phyloP scores from a whole-genome alignment of 108 stramenopile genomes.

The Aurantiochytrium sp. region DNA sequence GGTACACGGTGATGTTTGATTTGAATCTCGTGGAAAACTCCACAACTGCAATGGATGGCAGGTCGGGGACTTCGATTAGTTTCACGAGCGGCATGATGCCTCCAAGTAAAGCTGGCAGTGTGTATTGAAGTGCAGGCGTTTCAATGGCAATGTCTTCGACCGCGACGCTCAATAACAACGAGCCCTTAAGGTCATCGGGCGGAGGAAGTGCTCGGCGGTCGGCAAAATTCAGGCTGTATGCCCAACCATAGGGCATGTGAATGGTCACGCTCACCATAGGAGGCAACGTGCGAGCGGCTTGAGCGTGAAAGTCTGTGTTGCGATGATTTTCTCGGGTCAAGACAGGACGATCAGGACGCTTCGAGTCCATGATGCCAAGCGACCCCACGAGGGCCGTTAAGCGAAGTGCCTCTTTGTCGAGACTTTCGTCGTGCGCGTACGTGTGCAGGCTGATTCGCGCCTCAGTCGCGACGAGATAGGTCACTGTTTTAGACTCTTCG shows the following conservation, averaged over 20 bases:
- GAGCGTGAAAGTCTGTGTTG: not conserved
- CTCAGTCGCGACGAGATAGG: not conserved
- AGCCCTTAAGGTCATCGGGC: not conserved
- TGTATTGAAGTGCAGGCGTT: slow-evolving; percentile 1
- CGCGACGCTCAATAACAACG: not conserved
- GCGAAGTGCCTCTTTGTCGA: not conserved
- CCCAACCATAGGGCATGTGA: not conserved
- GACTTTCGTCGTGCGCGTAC: not conserved
- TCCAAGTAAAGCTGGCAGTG: not conserved
- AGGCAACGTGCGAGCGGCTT: not conserved
- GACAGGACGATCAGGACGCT: not conserved
- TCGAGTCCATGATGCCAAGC: not conserved
- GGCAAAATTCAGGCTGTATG: not conserved
- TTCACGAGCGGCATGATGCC: slow-evolving; percentile 2
- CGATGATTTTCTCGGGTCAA: not conserved
- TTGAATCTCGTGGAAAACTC: not conserved
- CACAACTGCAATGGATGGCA: not conserved
- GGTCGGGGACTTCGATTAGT: not conserved
- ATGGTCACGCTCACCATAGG: not conserved
- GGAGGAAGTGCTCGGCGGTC: not conserved
- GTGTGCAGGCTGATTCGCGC: not conserved
- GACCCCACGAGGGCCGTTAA: not conserved
- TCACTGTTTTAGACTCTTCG: not conserved
- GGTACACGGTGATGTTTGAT: not conserved
- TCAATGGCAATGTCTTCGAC: not conserved